These are phyloP conservation scores for Phialocephala subalpina DNA, from an alignment of 2,329 filamentous ascomycete species.

Conservation along the genomic window DNA sequence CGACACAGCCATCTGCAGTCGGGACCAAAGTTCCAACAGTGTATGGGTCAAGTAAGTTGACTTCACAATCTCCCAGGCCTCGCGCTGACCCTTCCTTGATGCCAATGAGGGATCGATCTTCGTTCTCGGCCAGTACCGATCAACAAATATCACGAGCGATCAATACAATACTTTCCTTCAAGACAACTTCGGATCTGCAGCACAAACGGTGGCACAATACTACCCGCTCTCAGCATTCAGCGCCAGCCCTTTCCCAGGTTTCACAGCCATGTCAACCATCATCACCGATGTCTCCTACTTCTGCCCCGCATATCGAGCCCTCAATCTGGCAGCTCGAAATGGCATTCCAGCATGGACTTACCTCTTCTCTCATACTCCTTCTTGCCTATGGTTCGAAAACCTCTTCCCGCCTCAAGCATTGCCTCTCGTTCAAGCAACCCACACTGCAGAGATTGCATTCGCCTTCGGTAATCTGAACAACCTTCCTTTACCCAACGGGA, in stretches of 20 bases:
- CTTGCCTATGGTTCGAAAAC: conserved; percentile 2
- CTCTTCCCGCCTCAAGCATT: neutral
- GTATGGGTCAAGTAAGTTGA: neutral
- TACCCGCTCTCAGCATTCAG: conserved; percentile 31
- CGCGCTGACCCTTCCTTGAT: conserved; percentile 8
- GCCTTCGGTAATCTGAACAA: conserved; percentile 12
- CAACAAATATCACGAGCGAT: neutral
- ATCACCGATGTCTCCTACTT: conserved; percentile 14
- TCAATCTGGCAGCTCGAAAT: conserved; percentile 2
- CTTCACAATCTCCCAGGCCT: no score
- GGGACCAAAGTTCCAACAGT: conserved; percentile 43
- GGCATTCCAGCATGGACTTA: conserved; percentile 14
- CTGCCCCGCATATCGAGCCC: conserved; percentile 17
- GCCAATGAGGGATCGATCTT: conserved; percentile 17
- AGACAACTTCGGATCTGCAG: conserved; percentile 40
- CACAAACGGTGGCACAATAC: conserved; percentile 36
- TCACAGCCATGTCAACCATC: conserved; percentile 12
- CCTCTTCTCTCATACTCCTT: conserved; percentile 8
- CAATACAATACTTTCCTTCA: conserved; percentile 40
- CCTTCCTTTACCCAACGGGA: conserved; percentile 5
- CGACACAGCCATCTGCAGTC: conserved; percentile 35
- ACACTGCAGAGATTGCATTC: conserved; percentile 17
- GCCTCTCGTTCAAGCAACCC: conserved; percentile 5
- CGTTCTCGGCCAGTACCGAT: neutral
- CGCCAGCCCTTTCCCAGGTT: conserved; percentile 1